phyloP scores from a whole-genome alignment of 345 rosid species.

The Xanthoceras sorbifolium region DNA sequence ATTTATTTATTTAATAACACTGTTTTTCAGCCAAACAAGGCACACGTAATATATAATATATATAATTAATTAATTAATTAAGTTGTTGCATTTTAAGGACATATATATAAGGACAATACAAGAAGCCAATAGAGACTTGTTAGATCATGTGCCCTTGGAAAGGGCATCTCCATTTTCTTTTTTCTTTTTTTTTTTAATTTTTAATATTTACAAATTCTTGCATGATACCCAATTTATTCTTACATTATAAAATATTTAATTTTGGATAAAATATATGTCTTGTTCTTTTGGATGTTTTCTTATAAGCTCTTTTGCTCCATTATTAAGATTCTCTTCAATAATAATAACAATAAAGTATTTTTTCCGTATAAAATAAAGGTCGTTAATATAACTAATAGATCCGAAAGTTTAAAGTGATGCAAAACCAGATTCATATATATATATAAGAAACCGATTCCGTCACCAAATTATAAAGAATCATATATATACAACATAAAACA shows the following conservation, averaged over 20 bases:
- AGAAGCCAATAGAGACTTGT: neutral
- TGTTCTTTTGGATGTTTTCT: neutral
- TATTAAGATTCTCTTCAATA: neutral
- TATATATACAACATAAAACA: no score
- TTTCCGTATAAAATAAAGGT: neutral
- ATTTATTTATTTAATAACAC: neutral
- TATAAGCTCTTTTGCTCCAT: neutral
- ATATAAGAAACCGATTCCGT: no score
- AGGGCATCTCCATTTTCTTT: conserved; percentile 6
- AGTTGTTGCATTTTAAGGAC: neutral
- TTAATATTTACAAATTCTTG: neutral
- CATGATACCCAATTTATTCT: neutral
- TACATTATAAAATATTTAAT: neutral
- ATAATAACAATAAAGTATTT: neutral
- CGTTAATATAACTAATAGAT: no score
- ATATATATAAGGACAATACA: neutral
- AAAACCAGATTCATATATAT: no score
- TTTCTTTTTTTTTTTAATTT: no score
- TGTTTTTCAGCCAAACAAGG: neutral
- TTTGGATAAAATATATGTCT: neutral
- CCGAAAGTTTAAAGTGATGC: no score
- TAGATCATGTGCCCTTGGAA: conserved; percentile 26
- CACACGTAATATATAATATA: neutral
- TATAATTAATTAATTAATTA: neutral
- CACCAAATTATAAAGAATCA: no score